Conservation (phyloP, 345 rosid species). For the Lumnitzera racemosa region DNA sequence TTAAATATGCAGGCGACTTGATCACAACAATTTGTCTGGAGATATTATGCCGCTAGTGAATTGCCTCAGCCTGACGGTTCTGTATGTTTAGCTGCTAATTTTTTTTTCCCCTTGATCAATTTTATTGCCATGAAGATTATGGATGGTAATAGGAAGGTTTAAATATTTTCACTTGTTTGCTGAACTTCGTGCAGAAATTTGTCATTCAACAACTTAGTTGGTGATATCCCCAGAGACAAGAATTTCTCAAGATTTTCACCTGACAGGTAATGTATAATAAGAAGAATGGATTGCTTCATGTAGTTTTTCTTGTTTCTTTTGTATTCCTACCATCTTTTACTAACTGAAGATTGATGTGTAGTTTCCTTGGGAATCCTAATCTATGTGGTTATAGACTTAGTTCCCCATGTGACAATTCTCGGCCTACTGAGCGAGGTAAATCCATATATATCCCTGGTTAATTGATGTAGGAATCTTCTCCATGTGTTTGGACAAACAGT, state of each 20-base stretch:
- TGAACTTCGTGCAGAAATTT: constrained; percentile 50
- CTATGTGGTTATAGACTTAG: constrained; percentile 79
- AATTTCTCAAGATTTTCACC: constrained; percentile 73
- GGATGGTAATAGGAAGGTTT: background rate
- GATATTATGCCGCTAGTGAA: constrained; percentile 52
- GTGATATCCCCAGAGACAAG: constrained; percentile 66
- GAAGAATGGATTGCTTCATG: background rate
- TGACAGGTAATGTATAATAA: constrained; percentile 41
- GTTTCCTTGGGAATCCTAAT: constrained; percentile 74
- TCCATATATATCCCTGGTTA: background rate
- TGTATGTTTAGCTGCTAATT: constrained; percentile 37
- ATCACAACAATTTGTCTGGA: constrained; percentile 82
- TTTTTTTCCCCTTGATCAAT: constrained; percentile 1
- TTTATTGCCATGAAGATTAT: background rate
- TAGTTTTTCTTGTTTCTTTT: background rate
- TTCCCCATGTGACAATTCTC: constrained; percentile 56
- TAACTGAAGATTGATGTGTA: constrained; percentile 14
- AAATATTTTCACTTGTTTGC: background rate
- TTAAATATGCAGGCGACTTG: constrained; percentile 59
- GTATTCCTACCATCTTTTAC: background rate
- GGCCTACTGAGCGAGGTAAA: constrained; percentile 59
- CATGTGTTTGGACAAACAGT: background rate
- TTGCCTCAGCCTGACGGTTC: constrained; percentile 56
- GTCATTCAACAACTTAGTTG: constrained; percentile 70
- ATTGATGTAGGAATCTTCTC: background rate